A percentile compares a stretch with the other conserved stretches of the same genome.
These are phyloP conservation scores for Candida caryicola DNA, from an alignment of 805 yeast genomes.

Conservation along the genomic window DNA sequence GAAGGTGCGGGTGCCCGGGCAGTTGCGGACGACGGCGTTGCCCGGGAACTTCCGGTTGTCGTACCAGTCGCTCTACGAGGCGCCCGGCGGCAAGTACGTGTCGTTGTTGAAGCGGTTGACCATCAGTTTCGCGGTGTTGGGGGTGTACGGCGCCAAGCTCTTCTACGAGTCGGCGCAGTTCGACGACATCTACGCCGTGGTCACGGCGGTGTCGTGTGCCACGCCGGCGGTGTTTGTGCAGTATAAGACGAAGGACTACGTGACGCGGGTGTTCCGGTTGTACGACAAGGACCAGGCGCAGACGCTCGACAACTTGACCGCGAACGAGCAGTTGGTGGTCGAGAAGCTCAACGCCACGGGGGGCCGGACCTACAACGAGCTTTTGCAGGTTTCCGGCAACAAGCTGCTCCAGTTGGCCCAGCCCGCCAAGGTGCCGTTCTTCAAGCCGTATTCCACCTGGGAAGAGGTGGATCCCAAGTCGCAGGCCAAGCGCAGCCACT, in stretches of 20 bases:
- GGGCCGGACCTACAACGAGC: conserved; percentile 57
- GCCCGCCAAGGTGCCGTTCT: conserved; percentile 5
- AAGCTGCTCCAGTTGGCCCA: conserved; percentile 36
- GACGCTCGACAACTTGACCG: conserved; percentile 56
- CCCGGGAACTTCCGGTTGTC: conserved; percentile 54
- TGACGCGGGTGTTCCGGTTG: conserved; percentile 65
- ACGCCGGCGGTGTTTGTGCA: conserved; percentile 51
- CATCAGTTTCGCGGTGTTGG: conserved; percentile 58
- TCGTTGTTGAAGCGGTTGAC: conserved; percentile 62
- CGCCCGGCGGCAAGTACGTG: conserved; percentile 61
- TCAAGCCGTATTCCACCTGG: conserved; percentile 35
- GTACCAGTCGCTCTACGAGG: conserved; percentile 59
- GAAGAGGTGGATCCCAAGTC: conserved; percentile 36
- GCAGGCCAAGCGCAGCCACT: conserved; percentile 41
- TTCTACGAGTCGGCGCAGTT: conserved; percentile 53
- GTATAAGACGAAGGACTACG: conserved; percentile 62
- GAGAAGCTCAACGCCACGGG: conserved; percentile 72
- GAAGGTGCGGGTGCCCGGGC: conserved; percentile 41
- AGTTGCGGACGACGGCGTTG: conserved; percentile 42
- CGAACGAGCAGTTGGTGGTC: conserved; percentile 62
- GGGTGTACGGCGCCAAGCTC: conserved; percentile 61
- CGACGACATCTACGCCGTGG: conserved; percentile 45
- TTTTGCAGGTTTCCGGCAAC: conserved; percentile 46
- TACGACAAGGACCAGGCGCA: conserved; percentile 64
- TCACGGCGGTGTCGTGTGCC: conserved; percentile 48